A percentile compares a stretch with the other conserved stretches of the same genome.
Evolutionary conservation across 805 yeast species (phyloP).

Genomic region (Kuraishia capsulata): DNA sequence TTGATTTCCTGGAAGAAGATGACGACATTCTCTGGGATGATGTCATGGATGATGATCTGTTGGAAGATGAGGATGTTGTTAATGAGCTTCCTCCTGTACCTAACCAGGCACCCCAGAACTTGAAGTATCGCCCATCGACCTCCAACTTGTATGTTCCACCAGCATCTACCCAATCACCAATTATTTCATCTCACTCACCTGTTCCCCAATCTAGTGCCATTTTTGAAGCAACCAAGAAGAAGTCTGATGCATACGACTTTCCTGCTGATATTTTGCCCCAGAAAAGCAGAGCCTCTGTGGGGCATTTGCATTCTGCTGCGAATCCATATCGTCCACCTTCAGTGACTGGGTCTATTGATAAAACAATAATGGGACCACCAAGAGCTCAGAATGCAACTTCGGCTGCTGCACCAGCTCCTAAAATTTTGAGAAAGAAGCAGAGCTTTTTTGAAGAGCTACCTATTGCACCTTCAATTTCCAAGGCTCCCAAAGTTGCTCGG

Average conservation of each 20-base stretch:
- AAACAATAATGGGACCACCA: not conserved
- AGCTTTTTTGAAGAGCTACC: constrained; percentile 58
- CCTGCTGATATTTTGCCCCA: constrained; percentile 42
- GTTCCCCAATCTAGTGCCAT: no score
- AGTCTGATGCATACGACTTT: constrained; percentile 72
- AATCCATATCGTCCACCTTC: not conserved
- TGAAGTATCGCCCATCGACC: constrained; percentile 1
- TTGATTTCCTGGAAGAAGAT: constrained; percentile 32
- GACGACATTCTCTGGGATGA: constrained; percentile 29
- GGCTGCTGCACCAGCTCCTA: constrained; percentile 22
- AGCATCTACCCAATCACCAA: no score
- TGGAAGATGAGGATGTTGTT: constrained; percentile 15
- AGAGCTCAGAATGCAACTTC: not conserved
- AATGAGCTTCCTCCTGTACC: not conserved
- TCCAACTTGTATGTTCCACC: constrained; percentile 4
- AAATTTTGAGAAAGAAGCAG: constrained; percentile 17
- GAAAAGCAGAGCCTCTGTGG: not conserved
- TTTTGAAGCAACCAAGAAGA: constrained; percentile 40
- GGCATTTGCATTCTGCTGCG: not conserved
- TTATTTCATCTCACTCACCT: no score
- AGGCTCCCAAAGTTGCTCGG: constrained; percentile 1
- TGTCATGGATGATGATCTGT: constrained; percentile 27
- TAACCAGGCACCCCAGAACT: constrained; percentile 1
- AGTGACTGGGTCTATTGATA: not conserved
- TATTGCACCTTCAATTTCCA: constrained; percentile 16